Evolutionary conservation across 768 basidiomycete genomes (phyloP).

Genomic region (Suillus variegatus): DNA sequence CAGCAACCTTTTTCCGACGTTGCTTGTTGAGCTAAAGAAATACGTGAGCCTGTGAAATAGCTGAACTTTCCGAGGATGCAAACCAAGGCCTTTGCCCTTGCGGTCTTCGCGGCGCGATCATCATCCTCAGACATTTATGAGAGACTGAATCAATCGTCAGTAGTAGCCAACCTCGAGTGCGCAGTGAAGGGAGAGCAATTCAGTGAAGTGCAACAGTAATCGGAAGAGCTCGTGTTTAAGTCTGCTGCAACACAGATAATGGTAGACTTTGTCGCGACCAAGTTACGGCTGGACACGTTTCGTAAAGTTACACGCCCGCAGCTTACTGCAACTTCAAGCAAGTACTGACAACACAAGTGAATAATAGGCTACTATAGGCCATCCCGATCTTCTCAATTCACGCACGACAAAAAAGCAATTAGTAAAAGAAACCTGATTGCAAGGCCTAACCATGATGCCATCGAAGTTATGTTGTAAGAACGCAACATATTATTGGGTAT

Average conservation of each 20-base stretch:
- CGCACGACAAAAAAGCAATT: neutral
- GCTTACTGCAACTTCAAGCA: neutral
- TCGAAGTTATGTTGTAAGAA: neutral
- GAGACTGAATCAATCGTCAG: conserved; percentile 17
- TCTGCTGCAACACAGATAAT: neutral
- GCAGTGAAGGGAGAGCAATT: conserved; percentile 10
- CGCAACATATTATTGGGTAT: neutral
- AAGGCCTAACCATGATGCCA: neutral
- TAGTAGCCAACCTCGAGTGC: neutral
- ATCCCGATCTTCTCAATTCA: neutral
- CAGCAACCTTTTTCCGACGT: conserved; percentile 68
- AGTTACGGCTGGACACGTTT: neutral
- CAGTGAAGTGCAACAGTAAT: conserved; percentile 6
- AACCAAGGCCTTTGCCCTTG: conserved; percentile 84
- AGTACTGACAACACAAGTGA: neutral
- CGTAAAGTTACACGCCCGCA: conserved; percentile 1
- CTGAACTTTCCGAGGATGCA: conserved; percentile 20
- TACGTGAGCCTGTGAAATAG: conserved; percentile 8
- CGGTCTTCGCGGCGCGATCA: conserved; percentile 80
- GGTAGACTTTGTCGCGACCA: neutral
- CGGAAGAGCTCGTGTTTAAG: neutral
- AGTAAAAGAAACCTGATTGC: neutral
- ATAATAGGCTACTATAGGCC: neutral
- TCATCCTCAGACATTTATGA: conserved; percentile 61
- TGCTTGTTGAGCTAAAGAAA: conserved; percentile 73